Evolutionary conservation across 768 basidiomycete genomes (phyloP).

Genomic region (Psilocybe cubensis): DNA sequence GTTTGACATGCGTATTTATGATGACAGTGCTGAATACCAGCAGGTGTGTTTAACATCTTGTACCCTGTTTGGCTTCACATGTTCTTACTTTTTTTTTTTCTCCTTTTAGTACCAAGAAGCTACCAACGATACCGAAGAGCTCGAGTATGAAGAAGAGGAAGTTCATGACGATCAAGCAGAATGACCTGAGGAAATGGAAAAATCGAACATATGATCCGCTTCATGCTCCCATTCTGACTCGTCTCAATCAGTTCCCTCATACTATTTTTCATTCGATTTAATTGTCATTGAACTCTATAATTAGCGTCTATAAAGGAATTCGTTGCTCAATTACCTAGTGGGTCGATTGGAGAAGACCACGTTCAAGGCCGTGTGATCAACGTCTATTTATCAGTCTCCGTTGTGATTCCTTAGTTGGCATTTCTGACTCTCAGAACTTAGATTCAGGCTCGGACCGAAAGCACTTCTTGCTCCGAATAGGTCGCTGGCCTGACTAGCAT

Average conservation of each 20-base stretch:
- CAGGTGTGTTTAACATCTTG: slow-evolving; percentile 48
- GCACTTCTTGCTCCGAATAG: neutral
- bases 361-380: neutral
- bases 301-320: too few species aligned
- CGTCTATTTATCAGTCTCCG: neutral
- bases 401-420: neutral
- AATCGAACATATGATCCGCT: neutral
- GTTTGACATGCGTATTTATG: slow-evolving; percentile 1
- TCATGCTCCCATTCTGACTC: neutral
- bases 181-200: neutral
- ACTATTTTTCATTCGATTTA: too few species aligned
- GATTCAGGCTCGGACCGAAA: neutral
- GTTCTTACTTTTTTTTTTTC: neutral
- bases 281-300: too few species aligned
- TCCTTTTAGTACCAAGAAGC: slow-evolving; percentile 38
- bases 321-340: too few species aligned
- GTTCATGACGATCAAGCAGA: slow-evolving; percentile 15
- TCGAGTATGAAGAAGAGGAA: slow-evolving; percentile 26
- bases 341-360: too few species aligned
- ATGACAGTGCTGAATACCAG: slow-evolving; percentile 81
- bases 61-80: neutral
- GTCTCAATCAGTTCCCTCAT: neutral
- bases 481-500: neutral
- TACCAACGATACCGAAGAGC: slow-evolving; percentile 23
- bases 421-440: neutral